phyloP scores from a whole-genome alignment of 139 green algal genomes.

The Tetradesmus obliquus region DNA sequence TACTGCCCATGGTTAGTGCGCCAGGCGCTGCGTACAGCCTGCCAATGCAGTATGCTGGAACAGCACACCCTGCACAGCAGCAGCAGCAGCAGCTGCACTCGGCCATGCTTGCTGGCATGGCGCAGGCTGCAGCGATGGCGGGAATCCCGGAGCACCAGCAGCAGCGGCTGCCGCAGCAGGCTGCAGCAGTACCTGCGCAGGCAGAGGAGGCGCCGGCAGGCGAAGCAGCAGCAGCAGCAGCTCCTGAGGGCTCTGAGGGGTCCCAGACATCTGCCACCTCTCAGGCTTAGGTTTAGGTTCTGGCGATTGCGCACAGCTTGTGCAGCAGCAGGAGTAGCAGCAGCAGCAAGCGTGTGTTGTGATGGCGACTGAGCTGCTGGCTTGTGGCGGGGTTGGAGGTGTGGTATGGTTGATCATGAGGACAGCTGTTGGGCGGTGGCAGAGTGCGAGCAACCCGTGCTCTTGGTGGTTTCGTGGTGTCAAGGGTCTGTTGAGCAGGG shows the following conservation, averaged over 20 bases:
- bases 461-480: too few relatives aligned
- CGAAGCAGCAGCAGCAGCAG: slow-evolving; percentile 6
- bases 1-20: neutral
- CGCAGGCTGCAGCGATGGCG: slow-evolving; percentile 14
- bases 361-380: too few relatives aligned
- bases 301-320: too few relatives aligned
- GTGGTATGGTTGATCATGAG: too few relatives aligned
- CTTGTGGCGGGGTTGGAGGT: too few relatives aligned
- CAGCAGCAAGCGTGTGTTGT: neutral
- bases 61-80: slow-evolving; percentile 1
- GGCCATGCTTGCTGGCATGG: slow-evolving; percentile 11
- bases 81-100: slow-evolving; percentile 8
- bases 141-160: slow-evolving; percentile 41
- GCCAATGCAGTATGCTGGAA: neutral
- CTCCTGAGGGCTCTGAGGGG: neutral
- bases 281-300: neutral
- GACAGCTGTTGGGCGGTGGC: too few relatives aligned
- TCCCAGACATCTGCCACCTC: neutral
- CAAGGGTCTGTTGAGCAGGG: too few relatives aligned
- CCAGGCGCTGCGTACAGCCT: neutral
- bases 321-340: neutral
- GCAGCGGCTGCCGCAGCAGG: slow-evolving; percentile 34
- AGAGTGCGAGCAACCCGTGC: too few relatives aligned
- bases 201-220: neutral
- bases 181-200: neutral